Percentiles rank a stretch among this genome's conserved stretches.
These are phyloP conservation scores for Pseudogymnoascus sp. DNA, from an alignment of 2,329 filamentous ascomycete genomes.

Conservation along the genomic window DNA sequence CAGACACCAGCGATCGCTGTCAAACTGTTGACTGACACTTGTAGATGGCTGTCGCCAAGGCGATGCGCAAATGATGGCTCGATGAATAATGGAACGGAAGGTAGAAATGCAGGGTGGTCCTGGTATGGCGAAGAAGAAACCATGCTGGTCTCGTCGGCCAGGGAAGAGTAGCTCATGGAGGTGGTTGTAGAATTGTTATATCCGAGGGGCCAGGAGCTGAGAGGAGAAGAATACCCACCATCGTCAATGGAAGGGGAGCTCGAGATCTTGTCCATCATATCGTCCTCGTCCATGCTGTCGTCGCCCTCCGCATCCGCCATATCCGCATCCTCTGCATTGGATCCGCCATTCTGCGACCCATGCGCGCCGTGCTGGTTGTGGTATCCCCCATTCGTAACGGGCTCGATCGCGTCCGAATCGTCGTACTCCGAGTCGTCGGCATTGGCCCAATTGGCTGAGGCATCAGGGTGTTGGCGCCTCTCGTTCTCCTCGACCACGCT, in stretches of 20 bases:
- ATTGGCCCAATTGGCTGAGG: slow-evolving; percentile 46
- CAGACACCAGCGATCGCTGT: not conserved
- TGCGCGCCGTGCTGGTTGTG: slow-evolving; percentile 36
- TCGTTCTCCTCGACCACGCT: slow-evolving; percentile 68
- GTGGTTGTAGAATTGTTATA: slow-evolving; percentile 13
- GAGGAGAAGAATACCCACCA: slow-evolving; percentile 61
- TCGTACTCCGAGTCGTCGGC: slow-evolving; percentile 30
- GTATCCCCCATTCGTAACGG: slow-evolving; percentile 51
- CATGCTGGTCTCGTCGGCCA: not conserved
- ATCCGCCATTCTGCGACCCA: slow-evolving; percentile 51
- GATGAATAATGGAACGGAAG: slow-evolving; percentile 18
- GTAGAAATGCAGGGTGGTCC: not conserved
- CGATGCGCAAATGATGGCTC: slow-evolving; percentile 26
- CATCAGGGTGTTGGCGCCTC: slow-evolving; percentile 43
- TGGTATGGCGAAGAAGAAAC: not conserved
- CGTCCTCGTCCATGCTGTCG: slow-evolving; percentile 69
- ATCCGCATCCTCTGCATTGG: slow-evolving; percentile 50
- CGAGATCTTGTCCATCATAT: slow-evolving; percentile 97
- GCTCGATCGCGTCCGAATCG: slow-evolving; percentile 35
- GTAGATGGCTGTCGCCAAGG: slow-evolving; percentile 22
- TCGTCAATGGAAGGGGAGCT: slow-evolving; percentile 98
- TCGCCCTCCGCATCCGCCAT: slow-evolving; percentile 60
- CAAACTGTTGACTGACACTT: slow-evolving; percentile 10
- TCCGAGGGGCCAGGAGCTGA: slow-evolving; percentile 23
- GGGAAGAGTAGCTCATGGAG: not conserved